Evolutionary conservation across 2,329 filamentous ascomycete genomes (phyloP).

Genomic region (Hypoxylon sp.): DNA sequence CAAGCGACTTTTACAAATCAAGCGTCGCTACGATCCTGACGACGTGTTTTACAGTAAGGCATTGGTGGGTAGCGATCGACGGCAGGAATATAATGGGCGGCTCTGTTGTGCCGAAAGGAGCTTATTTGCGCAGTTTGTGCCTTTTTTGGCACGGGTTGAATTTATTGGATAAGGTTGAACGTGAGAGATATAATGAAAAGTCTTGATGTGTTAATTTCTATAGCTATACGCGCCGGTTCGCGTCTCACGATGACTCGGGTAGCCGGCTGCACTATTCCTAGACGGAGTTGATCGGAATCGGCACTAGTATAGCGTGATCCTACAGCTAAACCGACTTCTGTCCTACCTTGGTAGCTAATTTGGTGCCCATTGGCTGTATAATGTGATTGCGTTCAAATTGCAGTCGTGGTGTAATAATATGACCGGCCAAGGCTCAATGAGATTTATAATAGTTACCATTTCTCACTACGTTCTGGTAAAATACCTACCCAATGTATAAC

Average conservation of each 20-base stretch:
- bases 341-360: background rate
- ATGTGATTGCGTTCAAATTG: no score
- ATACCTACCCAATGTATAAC: no score
- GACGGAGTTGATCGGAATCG: background rate
- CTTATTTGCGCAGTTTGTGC: background rate
- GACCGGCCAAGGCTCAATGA: background rate
- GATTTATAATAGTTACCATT: background rate
- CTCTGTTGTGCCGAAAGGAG: background rate
- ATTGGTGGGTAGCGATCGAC: constrained; percentile 60
- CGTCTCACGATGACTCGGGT: background rate
- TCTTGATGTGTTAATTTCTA: background rate
- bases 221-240: background rate
- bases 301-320: background rate
- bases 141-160: background rate
- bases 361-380: no score
- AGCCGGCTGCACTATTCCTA: background rate
- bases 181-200: background rate
- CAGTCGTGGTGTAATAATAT: background rate
- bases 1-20: constrained; percentile 54
- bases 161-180: background rate
- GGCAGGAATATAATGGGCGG: constrained; percentile 50
- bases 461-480: no score
- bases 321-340: background rate
- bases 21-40: constrained; percentile 60
- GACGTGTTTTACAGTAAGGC: constrained; percentile 58